A percentile compares a stretch with the other conserved stretches of the same genome.
Evolutionary conservation across 1,284 basidiomycete species (phyloP).

Genomic region (Sporisorium sorghi): DNA sequence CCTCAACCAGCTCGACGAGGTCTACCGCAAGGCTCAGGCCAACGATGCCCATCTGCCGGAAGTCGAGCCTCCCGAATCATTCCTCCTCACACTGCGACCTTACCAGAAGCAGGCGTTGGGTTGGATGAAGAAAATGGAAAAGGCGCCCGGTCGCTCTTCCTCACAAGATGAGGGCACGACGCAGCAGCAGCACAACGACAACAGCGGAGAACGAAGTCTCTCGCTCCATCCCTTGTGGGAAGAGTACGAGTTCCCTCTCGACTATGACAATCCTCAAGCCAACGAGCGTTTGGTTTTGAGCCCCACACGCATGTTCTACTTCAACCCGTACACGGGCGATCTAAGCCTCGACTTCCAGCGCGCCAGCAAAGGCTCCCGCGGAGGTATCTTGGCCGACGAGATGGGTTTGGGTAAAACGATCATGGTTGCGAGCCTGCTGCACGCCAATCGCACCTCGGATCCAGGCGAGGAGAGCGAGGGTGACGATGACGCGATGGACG

Average conservation of each 20-base stretch:
- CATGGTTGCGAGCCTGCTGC: slow-evolving; percentile 91
- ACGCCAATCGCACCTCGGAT: slow-evolving; percentile 74
- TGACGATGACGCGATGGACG: slow-evolving; percentile 27
- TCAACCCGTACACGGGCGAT: slow-evolving; percentile 77
- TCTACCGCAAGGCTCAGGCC: slow-evolving; percentile 76
- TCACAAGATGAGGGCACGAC: slow-evolving; percentile 1
- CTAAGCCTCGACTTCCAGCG: slow-evolving; percentile 87
- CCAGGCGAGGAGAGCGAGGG: slow-evolving; percentile 34
- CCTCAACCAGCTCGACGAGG: slow-evolving; percentile 51
- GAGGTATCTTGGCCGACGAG: slow-evolving; percentile 87
- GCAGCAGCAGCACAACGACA: slow-evolving; percentile 19
- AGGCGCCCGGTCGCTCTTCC: slow-evolving; percentile 15
- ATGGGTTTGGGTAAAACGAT: slow-evolving; percentile 95
- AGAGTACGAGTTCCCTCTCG: slow-evolving; percentile 74
- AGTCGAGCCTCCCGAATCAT: slow-evolving; percentile 84
- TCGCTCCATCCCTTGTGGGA: slow-evolving; percentile 93
- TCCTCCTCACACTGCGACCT: slow-evolving; percentile 79
- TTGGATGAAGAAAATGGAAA: slow-evolving; percentile 92
- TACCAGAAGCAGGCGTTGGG: slow-evolving; percentile 97
- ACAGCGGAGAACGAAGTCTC: slow-evolving; percentile 58
- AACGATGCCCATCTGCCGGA: slow-evolving; percentile 81
- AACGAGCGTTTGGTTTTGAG: slow-evolving; percentile 46
- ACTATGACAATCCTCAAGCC: slow-evolving; percentile 50
- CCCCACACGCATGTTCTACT: slow-evolving; percentile 50
- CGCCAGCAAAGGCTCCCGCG: slow-evolving; percentile 81